A percentile compares a stretch with the other conserved stretches of the same genome.
Evolutionary conservation across 2,329 filamentous ascomycete species (phyloP).

Genomic region (Paecilomyces sp.): DNA sequence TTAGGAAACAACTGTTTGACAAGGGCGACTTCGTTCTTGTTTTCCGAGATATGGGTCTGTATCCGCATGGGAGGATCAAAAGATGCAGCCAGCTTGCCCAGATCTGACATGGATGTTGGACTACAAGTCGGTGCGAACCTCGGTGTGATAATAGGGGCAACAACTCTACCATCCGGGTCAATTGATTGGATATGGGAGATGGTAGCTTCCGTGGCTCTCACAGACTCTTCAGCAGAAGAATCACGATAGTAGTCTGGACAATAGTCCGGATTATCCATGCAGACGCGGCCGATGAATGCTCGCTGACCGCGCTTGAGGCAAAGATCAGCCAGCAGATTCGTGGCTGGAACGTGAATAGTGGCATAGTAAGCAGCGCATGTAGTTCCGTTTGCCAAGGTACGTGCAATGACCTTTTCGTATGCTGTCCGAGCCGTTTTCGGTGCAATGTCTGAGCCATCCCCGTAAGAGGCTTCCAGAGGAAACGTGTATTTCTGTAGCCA

Average conservation of each 20-base stretch:
- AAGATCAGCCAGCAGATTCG: constrained; percentile 82
- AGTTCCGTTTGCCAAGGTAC: constrained; percentile 82
- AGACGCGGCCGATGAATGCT: constrained; percentile 87
- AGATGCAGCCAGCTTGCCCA: constrained; percentile 59
- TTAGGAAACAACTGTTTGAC: constrained; percentile 65
- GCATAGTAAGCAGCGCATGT: constrained; percentile 95
- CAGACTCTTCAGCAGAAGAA: constrained; percentile 51
- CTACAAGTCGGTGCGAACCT: constrained; percentile 55
- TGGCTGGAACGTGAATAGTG: constrained; percentile 76
- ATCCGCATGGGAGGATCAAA: constrained; percentile 54
- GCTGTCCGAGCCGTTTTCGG: constrained; percentile 38
- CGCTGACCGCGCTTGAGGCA: constrained; percentile 76
- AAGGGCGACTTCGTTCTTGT: constrained; percentile 63
- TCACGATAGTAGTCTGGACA: constrained; percentile 78
- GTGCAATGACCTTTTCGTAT: constrained; percentile 70
- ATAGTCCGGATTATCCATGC: constrained; percentile 68
- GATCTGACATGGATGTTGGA: constrained; percentile 47
- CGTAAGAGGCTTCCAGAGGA: constrained; percentile 75
- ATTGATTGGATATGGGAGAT: constrained; percentile 60
- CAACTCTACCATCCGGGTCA: constrained; percentile 56
- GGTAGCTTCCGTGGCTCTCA: constrained; percentile 50
- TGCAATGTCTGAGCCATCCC: constrained; percentile 20
- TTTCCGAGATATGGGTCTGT: constrained; percentile 90
- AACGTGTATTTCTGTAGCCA: constrained; percentile 96
- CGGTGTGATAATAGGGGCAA: constrained; percentile 74